A percentile compares a stretch with the other conserved stretches of the same genome.
These are phyloP conservation scores for Chytriomyces sp. DNA, from an alignment of 192 early-diverging fungal species.

Conservation along the genomic window DNA sequence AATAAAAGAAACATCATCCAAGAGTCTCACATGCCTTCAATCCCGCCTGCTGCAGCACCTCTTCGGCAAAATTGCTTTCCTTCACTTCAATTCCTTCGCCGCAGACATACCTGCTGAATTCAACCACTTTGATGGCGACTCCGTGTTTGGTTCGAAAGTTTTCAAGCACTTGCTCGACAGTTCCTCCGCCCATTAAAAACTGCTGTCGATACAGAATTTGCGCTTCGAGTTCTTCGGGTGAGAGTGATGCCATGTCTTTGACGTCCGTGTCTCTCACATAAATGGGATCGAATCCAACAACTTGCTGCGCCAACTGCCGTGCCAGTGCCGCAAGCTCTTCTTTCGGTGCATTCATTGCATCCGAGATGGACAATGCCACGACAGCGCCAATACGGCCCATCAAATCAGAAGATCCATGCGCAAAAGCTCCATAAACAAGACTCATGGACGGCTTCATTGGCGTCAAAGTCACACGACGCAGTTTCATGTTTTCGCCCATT, in stretches of 20 bases:
- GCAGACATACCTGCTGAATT: constrained; percentile 79
- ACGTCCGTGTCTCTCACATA: constrained; percentile 34
- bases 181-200: constrained; percentile 79
- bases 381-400: constrained; percentile 83
- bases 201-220: constrained; percentile 71
- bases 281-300: constrained; percentile 80
- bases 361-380: constrained; percentile 60
- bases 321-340: constrained; percentile 56
- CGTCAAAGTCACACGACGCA: constrained; percentile 71
- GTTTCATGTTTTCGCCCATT: constrained; percentile 86
- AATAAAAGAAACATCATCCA: too few relatives aligned
- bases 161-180: constrained; percentile 68
- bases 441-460: not conserved
- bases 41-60: constrained; percentile 68
- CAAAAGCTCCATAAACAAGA: constrained; percentile 60
- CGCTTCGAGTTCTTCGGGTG: constrained; percentile 50
- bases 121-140: constrained; percentile 56
- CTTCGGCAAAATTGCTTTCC: constrained; percentile 77
- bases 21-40: constrained; percentile 9
- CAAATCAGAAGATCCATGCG: constrained; percentile 54
- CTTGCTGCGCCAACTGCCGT: constrained; percentile 80
- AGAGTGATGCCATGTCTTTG: not conserved
- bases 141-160: constrained; percentile 46
- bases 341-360: not conserved
- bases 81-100: constrained; percentile 88